Evolutionary conservation across 2,329 filamentous ascomycete species (phyloP), one percentile per base, ranked within the genome.

Genomic region (Calonectria naviculata): DNA sequence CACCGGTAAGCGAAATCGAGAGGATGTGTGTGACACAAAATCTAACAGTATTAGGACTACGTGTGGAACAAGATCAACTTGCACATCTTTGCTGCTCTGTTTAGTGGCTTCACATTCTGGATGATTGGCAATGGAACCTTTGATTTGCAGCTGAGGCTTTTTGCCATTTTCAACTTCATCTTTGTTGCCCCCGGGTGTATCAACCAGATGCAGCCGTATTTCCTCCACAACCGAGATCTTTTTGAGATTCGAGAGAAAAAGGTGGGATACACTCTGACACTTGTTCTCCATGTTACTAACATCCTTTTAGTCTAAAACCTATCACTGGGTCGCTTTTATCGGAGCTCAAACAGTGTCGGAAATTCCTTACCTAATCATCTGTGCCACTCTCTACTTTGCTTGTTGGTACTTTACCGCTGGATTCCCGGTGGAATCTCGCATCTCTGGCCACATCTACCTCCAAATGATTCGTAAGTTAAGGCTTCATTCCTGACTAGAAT

Each of bases 151-250:
- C 68, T 76, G 2, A 81, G 85, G 10, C 80, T 88, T 0, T 87
- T 88, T 73, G 83, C 86, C 4, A 81, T 88, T 36, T 88, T 88
- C 80, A 87, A 88, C 68, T 88, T 88, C 73, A 85, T 89, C 42
- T 88, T 88, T 75, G 85, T 88, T 9, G 86, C 86, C 0, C 86
- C 86, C 0, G 86, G 86, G 1, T 72, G 69, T 29, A 75, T 76
- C 52, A 74, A 72, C 31, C 74, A 78, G 52, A 71, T 88, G 71
- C 86, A 88, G 74, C 86, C 86, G 0, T 83, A 87, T 36, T 88
- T 88, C 73, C 73, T 88, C 56, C 81, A 84, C 12, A 83, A 84
- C 21, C 80, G 86, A 0, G 85, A 87, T 65, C 84, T 88, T 15
- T 88, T 86, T 61, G 86, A 88, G 66, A 82, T 83, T 0, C 79